Percentiles rank a stretch among this genome's conserved stretches.
Evolutionary conservation across 2,329 filamentous ascomycete species (phyloP).

Genomic region (Calycina herbarum): DNA sequence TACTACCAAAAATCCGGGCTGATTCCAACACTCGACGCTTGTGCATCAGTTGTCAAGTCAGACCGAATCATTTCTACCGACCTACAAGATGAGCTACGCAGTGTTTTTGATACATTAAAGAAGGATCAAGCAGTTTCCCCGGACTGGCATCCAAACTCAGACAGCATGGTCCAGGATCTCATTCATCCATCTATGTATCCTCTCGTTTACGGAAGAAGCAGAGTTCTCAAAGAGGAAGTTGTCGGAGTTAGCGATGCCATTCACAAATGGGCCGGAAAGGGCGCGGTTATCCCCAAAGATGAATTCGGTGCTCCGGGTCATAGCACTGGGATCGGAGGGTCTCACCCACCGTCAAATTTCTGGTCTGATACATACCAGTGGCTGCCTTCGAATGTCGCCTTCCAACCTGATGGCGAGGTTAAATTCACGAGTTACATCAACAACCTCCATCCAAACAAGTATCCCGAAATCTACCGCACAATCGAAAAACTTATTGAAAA

Average conservation of each 20-base stretch:
- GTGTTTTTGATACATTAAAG: constrained; percentile 44
- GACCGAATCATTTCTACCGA: constrained; percentile 2
- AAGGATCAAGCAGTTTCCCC: constrained; percentile 48
- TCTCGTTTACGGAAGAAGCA: constrained; percentile 52
- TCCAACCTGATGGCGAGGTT: constrained; percentile 19
- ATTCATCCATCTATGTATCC: constrained; percentile 66
- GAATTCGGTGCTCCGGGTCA: not conserved
- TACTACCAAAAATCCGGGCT: constrained; percentile 5
- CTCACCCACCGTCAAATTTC: not conserved
- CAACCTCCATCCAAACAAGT: constrained; percentile 41
- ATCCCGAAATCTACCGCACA: constrained; percentile 38
- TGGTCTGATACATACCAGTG: constrained; percentile 45
- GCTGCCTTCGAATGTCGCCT: constrained; percentile 41
- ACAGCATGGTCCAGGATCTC: constrained; percentile 58
- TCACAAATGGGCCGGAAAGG: constrained; percentile 15
- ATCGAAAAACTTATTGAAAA: constrained; percentile 39
- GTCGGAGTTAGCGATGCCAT: constrained; percentile 31
- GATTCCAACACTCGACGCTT: constrained; percentile 10
- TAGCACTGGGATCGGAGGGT: not conserved
- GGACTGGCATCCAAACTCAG: constrained; percentile 63
- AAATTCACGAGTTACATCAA: constrained; percentile 36
- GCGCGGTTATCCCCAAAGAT: constrained; percentile 3
- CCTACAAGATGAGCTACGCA: not conserved
- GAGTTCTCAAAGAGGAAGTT: constrained; percentile 39
- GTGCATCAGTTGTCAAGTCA: constrained; percentile 11